These are phyloP conservation scores for Fusarium stilboides DNA, from an alignment of 2,329 filamentous ascomycete genomes.

Conservation along the genomic window DNA sequence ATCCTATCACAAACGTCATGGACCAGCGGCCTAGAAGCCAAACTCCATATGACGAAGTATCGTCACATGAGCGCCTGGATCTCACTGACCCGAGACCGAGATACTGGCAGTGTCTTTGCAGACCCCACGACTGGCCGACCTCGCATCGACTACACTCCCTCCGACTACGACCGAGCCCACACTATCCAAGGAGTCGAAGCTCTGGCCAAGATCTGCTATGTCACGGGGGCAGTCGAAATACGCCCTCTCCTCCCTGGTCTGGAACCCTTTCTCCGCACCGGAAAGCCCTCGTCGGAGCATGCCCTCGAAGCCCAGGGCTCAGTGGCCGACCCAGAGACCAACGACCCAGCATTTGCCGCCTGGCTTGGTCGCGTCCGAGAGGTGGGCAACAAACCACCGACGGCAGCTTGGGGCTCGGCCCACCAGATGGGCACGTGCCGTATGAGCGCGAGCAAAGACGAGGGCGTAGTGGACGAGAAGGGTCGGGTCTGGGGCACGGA, in stretches of 20 bases:
- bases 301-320: slow-evolving; percentile 31
- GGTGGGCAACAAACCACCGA: slow-evolving; percentile 66
- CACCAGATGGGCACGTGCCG: slow-evolving; percentile 87
- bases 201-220: slow-evolving; percentile 82
- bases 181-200: slow-evolving; percentile 80
- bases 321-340: slow-evolving; percentile 62
- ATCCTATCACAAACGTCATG: slow-evolving; percentile 76
- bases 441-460: slow-evolving; percentile 71
- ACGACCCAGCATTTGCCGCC: slow-evolving; percentile 71
- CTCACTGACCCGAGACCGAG: slow-evolving; percentile 80
- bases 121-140: slow-evolving; percentile 77
- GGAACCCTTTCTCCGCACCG: slow-evolving; percentile 69
- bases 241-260: slow-evolving; percentile 74
- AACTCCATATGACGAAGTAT: slow-evolving; percentile 78
- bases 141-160: slow-evolving; percentile 79
- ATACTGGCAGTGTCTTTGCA: slow-evolving; percentile 80
- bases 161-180: slow-evolving; percentile 79
- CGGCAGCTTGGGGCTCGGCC: slow-evolving; percentile 74
- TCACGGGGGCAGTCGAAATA: slow-evolving; percentile 86
- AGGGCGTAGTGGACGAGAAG: slow-evolving; percentile 71
- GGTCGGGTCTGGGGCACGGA: slow-evolving; percentile 77
- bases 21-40: slow-evolving; percentile 78
- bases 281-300: slow-evolving; percentile 39
- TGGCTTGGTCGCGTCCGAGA: slow-evolving; percentile 70
- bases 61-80: slow-evolving; percentile 81